Conservation (phyloP, 768 basidiomycete species). For the Boletales sp. region DNA sequence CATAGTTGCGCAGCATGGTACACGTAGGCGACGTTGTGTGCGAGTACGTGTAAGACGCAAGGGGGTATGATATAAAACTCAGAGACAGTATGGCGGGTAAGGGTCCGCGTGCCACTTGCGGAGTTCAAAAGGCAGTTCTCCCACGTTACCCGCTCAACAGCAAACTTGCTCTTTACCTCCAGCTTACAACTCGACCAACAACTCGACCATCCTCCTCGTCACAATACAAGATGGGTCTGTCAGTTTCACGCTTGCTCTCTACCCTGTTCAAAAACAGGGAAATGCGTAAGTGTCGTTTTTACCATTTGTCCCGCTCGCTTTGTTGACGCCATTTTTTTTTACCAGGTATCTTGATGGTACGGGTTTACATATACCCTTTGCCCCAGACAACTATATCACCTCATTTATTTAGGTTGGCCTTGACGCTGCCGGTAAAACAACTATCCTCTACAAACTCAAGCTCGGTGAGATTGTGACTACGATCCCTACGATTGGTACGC, state of each 20-base stretch:
- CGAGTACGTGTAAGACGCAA: constrained; percentile 10
- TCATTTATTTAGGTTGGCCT: constrained; percentile 76
- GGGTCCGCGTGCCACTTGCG: constrained; percentile 22
- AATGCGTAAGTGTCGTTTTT: constrained; percentile 75
- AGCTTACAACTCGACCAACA: constrained; percentile 26
- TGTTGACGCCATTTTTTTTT: constrained; percentile 26
- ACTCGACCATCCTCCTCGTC: constrained; percentile 29
- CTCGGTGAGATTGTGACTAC: constrained; percentile 99
- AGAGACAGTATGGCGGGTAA: neutral
- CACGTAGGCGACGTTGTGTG: constrained; percentile 16
- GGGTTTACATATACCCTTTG: constrained; percentile 21
- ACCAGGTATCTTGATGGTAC: constrained; percentile 94
- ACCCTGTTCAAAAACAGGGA: constrained; percentile 98
- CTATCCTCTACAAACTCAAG: constrained; percentile 99
- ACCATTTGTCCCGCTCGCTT: constrained; percentile 17
- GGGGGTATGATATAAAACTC: neutral
- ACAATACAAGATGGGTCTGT: constrained; percentile 67
- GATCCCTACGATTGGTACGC: constrained; percentile 97
- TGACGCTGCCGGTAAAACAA: constrained; percentile 98
- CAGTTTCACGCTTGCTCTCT: constrained; percentile 69
- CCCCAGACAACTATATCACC: constrained; percentile 10
- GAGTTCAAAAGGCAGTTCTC: constrained; percentile 33
- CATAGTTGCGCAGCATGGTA: too few species aligned
- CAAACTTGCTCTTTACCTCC: constrained; percentile 33
- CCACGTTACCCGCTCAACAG: constrained; percentile 29